Evolutionary conservation across 2,329 filamentous ascomycete species (phyloP).

Genomic region (Fusarium veterinarium): DNA sequence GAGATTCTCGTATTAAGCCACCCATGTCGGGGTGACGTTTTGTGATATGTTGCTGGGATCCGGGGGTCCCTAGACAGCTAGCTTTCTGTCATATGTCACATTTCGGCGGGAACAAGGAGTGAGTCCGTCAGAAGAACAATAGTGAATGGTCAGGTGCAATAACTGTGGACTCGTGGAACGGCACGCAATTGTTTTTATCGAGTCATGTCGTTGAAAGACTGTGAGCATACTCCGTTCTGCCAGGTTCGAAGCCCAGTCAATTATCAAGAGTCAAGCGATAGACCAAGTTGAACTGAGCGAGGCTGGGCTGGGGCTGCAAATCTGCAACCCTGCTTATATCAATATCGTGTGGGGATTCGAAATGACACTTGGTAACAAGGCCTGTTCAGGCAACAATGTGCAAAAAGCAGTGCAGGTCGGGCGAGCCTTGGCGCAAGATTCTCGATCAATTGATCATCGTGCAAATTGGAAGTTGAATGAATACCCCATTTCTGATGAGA

Average conservation of each 20-base stretch:
- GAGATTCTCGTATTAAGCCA: slow-evolving; percentile 11
- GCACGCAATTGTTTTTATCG: slow-evolving; percentile 8
- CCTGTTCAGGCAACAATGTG: not conserved
- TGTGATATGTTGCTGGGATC: slow-evolving; percentile 25
- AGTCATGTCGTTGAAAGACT: slow-evolving; percentile 11
- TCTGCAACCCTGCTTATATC: slow-evolving; percentile 17
- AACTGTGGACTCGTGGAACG: slow-evolving; percentile 8
- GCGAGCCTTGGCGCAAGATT: not conserved
- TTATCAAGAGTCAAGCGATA: not conserved
- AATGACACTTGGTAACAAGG: not conserved
- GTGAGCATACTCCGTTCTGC: not conserved
- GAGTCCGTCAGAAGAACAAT: slow-evolving; percentile 8
- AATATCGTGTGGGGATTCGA: slow-evolving; percentile 9
- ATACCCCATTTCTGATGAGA: not conserved
- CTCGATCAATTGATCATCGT: not conserved
- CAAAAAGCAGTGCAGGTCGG: not conserved
- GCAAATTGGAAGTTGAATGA: not conserved
- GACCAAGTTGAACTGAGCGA: not conserved
- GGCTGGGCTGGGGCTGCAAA: not conserved
- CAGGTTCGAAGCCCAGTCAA: slow-evolving; percentile 1
- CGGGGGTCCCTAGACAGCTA: slow-evolving; percentile 10
- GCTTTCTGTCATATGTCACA: slow-evolving; percentile 30
- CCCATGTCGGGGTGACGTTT: slow-evolving; percentile 30
- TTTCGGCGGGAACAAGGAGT: slow-evolving; percentile 13
- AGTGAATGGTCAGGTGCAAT: slow-evolving; percentile 14